Conservation (phyloP, 495 filamentous ascomycete genomes). For the Alectoria sarmentosa region DNA sequence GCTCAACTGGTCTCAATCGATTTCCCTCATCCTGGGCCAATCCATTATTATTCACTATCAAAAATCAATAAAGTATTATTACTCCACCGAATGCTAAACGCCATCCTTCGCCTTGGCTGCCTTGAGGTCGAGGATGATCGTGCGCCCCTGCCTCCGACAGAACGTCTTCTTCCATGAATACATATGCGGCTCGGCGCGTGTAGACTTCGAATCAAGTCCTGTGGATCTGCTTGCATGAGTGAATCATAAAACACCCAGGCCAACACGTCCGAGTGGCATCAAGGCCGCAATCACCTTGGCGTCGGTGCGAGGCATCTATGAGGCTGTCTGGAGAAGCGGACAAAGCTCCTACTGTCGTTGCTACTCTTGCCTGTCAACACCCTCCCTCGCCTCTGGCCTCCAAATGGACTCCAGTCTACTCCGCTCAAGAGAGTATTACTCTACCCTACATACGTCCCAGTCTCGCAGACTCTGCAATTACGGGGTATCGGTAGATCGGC, state of each 20-base stretch:
- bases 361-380: not conserved
- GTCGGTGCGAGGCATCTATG: no score
- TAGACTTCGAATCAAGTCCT: not conserved
- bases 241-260: not conserved
- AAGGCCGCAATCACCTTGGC: no score
- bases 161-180: not conserved
- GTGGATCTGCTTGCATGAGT: not conserved
- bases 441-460: no score
- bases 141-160: no score
- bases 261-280: not conserved
- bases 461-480: not conserved
- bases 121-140: no score
- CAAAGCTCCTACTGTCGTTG: not conserved
- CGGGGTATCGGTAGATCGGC: not conserved
- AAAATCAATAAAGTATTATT: no score
- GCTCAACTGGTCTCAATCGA: no score
- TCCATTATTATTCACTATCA: no score
- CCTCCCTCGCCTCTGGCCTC: no score
- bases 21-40: no score
- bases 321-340: not conserved
- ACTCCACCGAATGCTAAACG: not conserved
- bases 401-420: no score
- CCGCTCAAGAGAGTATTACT: no score
- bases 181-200: not conserved
- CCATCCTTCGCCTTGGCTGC: conserved; percentile 3